Conservation (phyloP, 2,329 filamentous ascomycete genomes). For the Massarina eburnea region DNA sequence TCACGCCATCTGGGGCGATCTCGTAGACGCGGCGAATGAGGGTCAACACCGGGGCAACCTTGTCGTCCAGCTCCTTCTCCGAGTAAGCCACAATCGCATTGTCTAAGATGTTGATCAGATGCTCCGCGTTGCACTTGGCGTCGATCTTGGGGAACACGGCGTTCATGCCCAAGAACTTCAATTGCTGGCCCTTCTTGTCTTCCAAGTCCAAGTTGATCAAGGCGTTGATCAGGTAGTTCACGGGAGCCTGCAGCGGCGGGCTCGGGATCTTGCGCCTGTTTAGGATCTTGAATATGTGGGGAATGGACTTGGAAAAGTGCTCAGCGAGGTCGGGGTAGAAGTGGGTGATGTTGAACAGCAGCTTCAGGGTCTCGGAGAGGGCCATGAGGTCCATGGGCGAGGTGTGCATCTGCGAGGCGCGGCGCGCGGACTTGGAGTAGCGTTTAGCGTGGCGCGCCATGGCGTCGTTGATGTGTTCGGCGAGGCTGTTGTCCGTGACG, state of each 20-base stretch:
- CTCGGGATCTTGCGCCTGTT: conserved; percentile 58
- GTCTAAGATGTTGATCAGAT: conserved; percentile 71
- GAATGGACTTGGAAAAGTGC: conserved; percentile 68
- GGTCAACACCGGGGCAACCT: conserved; percentile 72
- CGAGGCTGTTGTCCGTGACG: conserved; percentile 66
- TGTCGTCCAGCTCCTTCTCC: conserved; percentile 70
- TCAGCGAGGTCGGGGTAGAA: conserved; percentile 64
- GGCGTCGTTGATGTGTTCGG: conserved; percentile 68
- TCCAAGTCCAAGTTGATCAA: conserved; percentile 76
- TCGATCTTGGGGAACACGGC: conserved; percentile 68
- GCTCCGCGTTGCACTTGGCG: conserved; percentile 61
- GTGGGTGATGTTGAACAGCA: conserved; percentile 86
- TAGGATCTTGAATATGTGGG: conserved; percentile 71
- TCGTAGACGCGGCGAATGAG: conserved; percentile 72
- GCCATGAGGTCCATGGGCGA: conserved; percentile 76
- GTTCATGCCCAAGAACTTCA: conserved; percentile 47
- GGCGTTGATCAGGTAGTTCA: conserved; percentile 74
- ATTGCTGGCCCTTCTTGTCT: conserved; percentile 46
- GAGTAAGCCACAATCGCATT: conserved; percentile 64
- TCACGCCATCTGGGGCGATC: conserved; percentile 64
- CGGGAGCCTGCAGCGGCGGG: conserved; percentile 72
- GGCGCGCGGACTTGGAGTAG: conserved; percentile 45
- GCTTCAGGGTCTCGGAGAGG: conserved; percentile 78
- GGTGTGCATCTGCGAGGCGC: conserved; percentile 26
- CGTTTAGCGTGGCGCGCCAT: conserved; percentile 63